Conservation (phyloP, 371 early-diverging fungal species). For the Circinella minor region DNA sequence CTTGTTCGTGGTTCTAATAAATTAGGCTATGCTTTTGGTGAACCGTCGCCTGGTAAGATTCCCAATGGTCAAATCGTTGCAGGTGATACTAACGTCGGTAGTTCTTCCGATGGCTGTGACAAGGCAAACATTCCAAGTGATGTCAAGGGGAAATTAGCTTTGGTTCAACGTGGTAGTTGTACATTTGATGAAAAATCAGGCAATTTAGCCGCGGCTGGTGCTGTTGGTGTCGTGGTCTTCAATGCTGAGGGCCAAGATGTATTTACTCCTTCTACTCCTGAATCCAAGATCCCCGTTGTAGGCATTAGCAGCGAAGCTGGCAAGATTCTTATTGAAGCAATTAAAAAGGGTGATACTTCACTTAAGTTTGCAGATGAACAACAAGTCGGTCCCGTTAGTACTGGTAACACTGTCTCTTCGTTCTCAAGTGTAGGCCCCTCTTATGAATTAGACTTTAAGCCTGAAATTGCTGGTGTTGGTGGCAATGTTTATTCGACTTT, state of each 20-base stretch:
- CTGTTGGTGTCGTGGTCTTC: slow-evolving; percentile 56
- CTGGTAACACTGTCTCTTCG: slow-evolving; percentile 44
- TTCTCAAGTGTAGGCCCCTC: slow-evolving; percentile 53
- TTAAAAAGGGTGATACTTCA: slow-evolving; percentile 31
- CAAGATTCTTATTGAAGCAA: slow-evolving; percentile 17
- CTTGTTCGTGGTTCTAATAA: too few relatives aligned
- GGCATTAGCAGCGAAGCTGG: slow-evolving; percentile 35
- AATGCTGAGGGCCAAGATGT: slow-evolving; percentile 24
- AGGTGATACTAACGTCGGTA: slow-evolving; percentile 22
- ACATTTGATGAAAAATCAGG: slow-evolving; percentile 57
- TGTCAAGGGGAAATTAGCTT: slow-evolving; percentile 44
- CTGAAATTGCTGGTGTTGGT: slow-evolving; percentile 71
- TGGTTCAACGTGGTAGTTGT: slow-evolving; percentile 60
- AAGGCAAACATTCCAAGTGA: slow-evolving; percentile 18
- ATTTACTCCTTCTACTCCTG: slow-evolving; percentile 18
- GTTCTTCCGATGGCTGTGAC: slow-evolving; percentile 23
- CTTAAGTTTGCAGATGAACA: slow-evolving; percentile 11
- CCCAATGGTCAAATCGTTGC: slow-evolving; percentile 24
- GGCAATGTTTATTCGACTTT: slow-evolving; percentile 73
- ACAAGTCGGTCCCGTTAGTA: slow-evolving; percentile 21
- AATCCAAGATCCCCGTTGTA: slow-evolving; percentile 37
- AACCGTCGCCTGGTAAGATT: slow-evolving; percentile 4
- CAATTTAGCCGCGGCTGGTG: slow-evolving; percentile 43
- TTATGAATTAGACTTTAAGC: slow-evolving; percentile 38
- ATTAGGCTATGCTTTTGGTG: too few relatives aligned